Percentiles rank a stretch among this genome's conserved stretches.
Evolutionary conservation across 108 stramenopile species (phyloP).

Genomic region (Pseudonitzschia multistriata): DNA sequence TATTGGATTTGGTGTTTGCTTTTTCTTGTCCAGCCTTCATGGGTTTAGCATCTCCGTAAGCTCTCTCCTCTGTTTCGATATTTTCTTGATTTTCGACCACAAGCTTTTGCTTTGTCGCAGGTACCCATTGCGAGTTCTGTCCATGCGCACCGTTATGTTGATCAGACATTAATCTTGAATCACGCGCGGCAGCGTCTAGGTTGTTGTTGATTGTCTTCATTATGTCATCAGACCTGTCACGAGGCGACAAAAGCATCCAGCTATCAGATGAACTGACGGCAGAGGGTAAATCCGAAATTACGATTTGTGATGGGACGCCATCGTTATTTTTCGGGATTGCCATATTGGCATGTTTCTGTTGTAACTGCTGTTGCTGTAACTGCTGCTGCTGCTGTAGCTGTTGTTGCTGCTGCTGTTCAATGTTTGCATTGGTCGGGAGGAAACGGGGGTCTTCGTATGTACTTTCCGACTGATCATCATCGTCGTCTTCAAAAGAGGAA

Average conservation of each 20-base stretch:
- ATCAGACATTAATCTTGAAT: neutral
- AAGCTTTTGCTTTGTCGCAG: slow-evolving; percentile 1
- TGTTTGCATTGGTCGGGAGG: neutral
- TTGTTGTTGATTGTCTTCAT: slow-evolving; percentile 1
- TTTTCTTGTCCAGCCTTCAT: neutral
- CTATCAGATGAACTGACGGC: slow-evolving; percentile 5
- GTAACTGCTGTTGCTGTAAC: neutral
- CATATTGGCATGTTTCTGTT: neutral
- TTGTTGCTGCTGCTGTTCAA: neutral
- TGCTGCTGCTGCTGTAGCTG: neutral
- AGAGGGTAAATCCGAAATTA: slow-evolving; percentile 10
- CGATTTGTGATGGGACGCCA: slow-evolving; percentile 5
- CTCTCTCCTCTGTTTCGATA: neutral
- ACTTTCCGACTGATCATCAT: slow-evolving; percentile 5
- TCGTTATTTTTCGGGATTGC: neutral
- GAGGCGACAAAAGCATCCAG: slow-evolving; percentile 18
- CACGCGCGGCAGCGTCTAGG: neutral
- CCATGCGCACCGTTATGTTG: neutral
- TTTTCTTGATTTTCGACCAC: neutral
- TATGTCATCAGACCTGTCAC: neutral
- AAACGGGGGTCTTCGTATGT: slow-evolving; percentile 19
- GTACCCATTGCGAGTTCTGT: neutral
- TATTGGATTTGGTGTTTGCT: neutral
- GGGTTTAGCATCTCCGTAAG: neutral
- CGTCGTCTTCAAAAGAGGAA: slow-evolving; percentile 7